Conservation (phyloP, 352 stramenopile genomes). For the Phytophthora palmivora region DNA sequence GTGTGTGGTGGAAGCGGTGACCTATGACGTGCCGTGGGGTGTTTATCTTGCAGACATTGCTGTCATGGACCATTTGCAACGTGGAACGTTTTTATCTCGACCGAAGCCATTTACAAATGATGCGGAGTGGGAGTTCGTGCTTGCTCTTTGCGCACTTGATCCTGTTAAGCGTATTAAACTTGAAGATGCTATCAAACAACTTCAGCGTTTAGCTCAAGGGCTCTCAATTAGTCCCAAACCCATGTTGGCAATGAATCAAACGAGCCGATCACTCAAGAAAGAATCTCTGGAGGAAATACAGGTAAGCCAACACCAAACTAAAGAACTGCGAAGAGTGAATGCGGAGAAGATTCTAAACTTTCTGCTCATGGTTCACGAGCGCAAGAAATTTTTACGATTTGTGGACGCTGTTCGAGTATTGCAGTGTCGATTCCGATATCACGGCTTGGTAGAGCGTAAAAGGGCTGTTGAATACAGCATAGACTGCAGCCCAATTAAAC, state of each 20-base stretch:
- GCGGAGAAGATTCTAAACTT: too few relatives aligned
- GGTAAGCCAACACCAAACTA: too few relatives aligned
- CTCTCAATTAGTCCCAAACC: background rate
- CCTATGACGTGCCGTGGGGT: background rate
- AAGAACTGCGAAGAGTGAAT: too few relatives aligned
- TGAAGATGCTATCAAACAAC: background rate
- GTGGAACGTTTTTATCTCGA: conserved; percentile 9
- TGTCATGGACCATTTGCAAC: conserved; percentile 17
- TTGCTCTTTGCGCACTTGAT: conserved; percentile 21
- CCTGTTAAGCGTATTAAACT: conserved; percentile 12
- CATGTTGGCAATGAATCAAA: background rate
- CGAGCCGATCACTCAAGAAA: too few relatives aligned
- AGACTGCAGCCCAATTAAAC: background rate
- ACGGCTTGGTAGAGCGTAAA: background rate
- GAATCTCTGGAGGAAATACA: too few relatives aligned
- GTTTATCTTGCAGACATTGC: conserved; percentile 13
- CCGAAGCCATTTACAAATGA: conserved; percentile 7
- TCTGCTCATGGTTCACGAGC: background rate
- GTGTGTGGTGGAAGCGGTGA: conserved; percentile 24
- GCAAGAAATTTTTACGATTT: conserved; percentile 12
- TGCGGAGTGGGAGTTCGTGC: conserved; percentile 22
- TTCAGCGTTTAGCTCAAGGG: background rate
- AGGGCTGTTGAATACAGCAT: background rate
- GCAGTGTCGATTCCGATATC: conserved; percentile 21
- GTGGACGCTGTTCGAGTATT: conserved; percentile 1